These are phyloP conservation scores for Fusarium pseudocircinatum DNA, from an alignment of 2,329 filamentous ascomycete species.

Conservation along the genomic window DNA sequence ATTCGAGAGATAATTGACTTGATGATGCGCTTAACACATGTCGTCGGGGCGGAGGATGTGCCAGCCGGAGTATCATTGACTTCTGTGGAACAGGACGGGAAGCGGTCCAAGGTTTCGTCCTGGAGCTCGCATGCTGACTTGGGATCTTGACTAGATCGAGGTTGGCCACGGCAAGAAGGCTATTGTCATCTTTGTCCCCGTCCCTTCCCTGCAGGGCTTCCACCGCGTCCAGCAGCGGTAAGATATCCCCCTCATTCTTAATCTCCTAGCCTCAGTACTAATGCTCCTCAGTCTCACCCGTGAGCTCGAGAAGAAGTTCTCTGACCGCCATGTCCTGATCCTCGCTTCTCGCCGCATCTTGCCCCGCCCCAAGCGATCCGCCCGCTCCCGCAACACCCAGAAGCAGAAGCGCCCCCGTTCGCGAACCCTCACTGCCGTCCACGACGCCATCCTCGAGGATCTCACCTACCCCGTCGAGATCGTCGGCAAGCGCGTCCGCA, in stretches of 20 bases:
- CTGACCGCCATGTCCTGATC: constrained; percentile 99
- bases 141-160: constrained; percentile 86
- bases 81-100: constrained; percentile 75
- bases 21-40: constrained; percentile 29
- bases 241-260: constrained; percentile 50
- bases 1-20: constrained; percentile 25
- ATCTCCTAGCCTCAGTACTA: constrained; percentile 9
- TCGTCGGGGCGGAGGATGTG: constrained; percentile 42
- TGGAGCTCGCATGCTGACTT: constrained; percentile 83
- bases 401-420: constrained; percentile 99
- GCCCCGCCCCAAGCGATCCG: constrained; percentile 97
- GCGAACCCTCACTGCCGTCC: constrained; percentile 96
- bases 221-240: constrained; percentile 99
- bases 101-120: constrained; percentile 77
- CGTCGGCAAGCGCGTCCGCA: constrained; percentile 97
- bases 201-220: constrained; percentile 97
- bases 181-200: constrained; percentile 99
- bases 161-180: constrained; percentile 99
- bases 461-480: constrained; percentile 99
- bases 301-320: constrained; percentile 99
- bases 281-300: constrained; percentile 82
- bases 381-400: constrained; percentile 93
- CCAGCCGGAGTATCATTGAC: constrained; percentile 53
- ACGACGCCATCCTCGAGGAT: constrained; percentile 97
- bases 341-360: constrained; percentile 98